Base-by-base conservation (phyloP, 441 rosid genomes). In the Euphorbia neoarborescens region DNA sequence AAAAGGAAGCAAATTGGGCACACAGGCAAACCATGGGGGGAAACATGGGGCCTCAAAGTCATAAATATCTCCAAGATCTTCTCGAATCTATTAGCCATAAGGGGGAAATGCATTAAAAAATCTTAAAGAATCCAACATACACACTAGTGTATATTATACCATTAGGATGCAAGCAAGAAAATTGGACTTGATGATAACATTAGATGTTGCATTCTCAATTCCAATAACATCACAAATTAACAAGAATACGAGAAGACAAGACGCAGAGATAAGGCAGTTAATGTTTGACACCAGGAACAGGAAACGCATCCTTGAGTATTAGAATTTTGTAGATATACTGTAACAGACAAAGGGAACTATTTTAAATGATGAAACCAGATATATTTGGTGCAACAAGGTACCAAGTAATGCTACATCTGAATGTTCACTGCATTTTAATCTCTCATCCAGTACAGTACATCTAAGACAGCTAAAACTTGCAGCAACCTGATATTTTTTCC, bases 11-110 rank as follows among this genome's bases (percentile, higher is more conserved):
- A 65, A 38, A 75, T 54, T 65, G 38, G 32, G 62, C 19, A 67
- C 19, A 40, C 56, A 6, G 58, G 53, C 86, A 77, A 81, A 95
- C 99, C 99, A 87, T 73, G 99, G 99, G 81, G 99, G 99, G 83
- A 95, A 95, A 77, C 98, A 95, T 38, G 99, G 99, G 73, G 97
- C 99, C 75, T 92, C 98, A 75, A 86, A 91, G 79, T 95, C 99
- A 82, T 95, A 92, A 67, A 92, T 91, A 82, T 92, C 97, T 79
- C 97, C 99, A 80, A 95, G 99, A 83, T 95, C 99, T 77, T 91
- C 98, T 71, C 97, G 98, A 63, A 95, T 89, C 99, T 95, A 80
- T 75, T 72, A 58, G 59, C 48, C 66, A 66, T 48, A 73, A 24
- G 69, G 27, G 65, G 10, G 20, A 67, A 62, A 74, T 4, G 34